Conservation (phyloP, 169 alveolate genomes). For the Plasmodium blacklocki region DNA sequence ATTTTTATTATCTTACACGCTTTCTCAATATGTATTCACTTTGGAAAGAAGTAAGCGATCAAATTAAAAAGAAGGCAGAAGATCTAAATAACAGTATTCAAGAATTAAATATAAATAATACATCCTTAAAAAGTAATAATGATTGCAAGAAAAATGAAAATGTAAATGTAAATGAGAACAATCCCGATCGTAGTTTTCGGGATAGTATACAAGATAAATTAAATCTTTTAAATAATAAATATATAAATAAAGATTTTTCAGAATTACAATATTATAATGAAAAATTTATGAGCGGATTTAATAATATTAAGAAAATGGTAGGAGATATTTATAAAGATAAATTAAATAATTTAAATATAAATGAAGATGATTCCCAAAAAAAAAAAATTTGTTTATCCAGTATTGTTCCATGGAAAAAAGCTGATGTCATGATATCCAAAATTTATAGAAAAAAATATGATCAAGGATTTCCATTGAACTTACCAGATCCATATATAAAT, state of each 20-base stretch:
- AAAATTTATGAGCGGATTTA: slow-evolving; percentile 52
- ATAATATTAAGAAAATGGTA: slow-evolving; percentile 59
- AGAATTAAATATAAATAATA: slow-evolving; percentile 36
- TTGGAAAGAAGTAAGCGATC: slow-evolving; percentile 75
- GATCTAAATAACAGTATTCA: slow-evolving; percentile 57
- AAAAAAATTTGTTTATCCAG: slow-evolving; percentile 42
- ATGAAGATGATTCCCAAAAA: background rate
- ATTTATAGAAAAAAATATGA: slow-evolving; percentile 67
- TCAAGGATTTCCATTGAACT: slow-evolving; percentile 43
- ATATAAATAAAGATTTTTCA: slow-evolving; percentile 34
- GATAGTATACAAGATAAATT: slow-evolving; percentile 48
- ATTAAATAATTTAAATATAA: background rate
- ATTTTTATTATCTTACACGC: background rate
- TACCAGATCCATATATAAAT: slow-evolving; percentile 50
- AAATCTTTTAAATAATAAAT: slow-evolving; percentile 45
- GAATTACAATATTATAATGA: slow-evolving; percentile 70
- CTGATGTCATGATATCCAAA: slow-evolving; percentile 73
- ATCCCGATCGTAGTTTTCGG: slow-evolving; percentile 5
- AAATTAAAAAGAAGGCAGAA: slow-evolving; percentile 75
- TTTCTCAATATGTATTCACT: slow-evolving; percentile 42
- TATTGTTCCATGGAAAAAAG: slow-evolving; percentile 77
- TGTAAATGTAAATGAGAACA: background rate
- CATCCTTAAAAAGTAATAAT: background rate
- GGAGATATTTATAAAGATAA: slow-evolving; percentile 67
- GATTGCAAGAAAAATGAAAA: background rate